phyloP scores from a whole-genome alignment of 2,329 filamentous ascomycete species.

The Neodidymelliopsis sp. region DNA sequence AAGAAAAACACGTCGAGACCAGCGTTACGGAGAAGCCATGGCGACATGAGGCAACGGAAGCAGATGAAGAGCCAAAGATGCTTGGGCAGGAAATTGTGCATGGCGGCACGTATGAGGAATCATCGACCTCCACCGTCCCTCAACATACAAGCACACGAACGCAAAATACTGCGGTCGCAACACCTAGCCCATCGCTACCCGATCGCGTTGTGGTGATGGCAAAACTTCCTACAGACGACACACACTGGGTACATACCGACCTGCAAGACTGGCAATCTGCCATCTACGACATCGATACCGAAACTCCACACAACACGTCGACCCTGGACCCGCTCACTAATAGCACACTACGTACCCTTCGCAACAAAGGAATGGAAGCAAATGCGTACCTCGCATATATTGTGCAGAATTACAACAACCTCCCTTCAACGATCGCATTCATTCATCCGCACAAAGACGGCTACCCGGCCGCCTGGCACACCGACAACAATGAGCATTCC shows the following conservation, averaged over 20 bases:
- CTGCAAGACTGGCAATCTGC: slow-evolving; percentile 51
- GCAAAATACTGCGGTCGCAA: slow-evolving; percentile 13
- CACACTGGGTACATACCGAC: slow-evolving; percentile 28
- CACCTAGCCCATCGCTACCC: slow-evolving; percentile 16
- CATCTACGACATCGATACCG: slow-evolving; percentile 45
- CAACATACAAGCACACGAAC: slow-evolving; percentile 12
- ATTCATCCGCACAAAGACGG: slow-evolving; percentile 24
- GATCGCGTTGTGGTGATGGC: slow-evolving; percentile 32
- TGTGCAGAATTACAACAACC: slow-evolving; percentile 33
- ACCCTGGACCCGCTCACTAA: slow-evolving; percentile 27
- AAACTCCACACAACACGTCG: slow-evolving; percentile 22
- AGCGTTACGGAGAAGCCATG: slow-evolving; percentile 16
- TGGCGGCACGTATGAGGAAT: slow-evolving; percentile 12
- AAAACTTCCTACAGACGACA: slow-evolving; percentile 27
- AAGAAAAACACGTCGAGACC: slow-evolving; percentile 6
- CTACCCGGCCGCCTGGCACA: slow-evolving; percentile 13
- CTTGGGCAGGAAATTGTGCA: slow-evolving; percentile 14
- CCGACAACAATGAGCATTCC: slow-evolving; percentile 6
- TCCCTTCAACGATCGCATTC: slow-evolving; percentile 33
- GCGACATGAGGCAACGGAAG: slow-evolving; percentile 19
- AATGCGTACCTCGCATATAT: slow-evolving; percentile 37
- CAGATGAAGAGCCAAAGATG: slow-evolving; percentile 19
- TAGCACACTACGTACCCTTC: slow-evolving; percentile 24
- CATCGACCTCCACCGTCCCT: slow-evolving; percentile 5
- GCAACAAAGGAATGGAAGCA: slow-evolving; percentile 34